phyloP scores from a whole-genome alignment of 1,284 basidiomycete species.

The Cryptococcus sp. region DNA sequence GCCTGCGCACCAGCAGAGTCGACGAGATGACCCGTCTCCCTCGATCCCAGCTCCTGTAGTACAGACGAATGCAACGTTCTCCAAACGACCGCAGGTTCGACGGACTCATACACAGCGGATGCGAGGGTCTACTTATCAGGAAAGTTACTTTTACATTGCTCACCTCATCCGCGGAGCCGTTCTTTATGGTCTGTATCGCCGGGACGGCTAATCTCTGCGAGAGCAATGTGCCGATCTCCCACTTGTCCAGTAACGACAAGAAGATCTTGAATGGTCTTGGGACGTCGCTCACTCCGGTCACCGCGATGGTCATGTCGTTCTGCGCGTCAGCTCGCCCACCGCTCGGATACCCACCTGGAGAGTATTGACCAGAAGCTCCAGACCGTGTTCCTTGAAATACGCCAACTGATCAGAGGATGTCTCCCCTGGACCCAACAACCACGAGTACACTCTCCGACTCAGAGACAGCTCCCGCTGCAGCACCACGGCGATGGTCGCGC shows the following conservation, averaged over 20 bases:
- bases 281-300: slow-evolving; percentile 56
- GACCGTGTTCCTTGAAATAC: slow-evolving; percentile 68
- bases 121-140: slow-evolving; percentile 76
- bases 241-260: slow-evolving; percentile 91
- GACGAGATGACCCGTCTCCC: slow-evolving; percentile 7
- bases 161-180: slow-evolving; percentile 3
- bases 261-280: slow-evolving; percentile 89
- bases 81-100: slow-evolving; percentile 88
- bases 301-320: no score
- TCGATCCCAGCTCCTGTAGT: slow-evolving; percentile 53
- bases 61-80: slow-evolving; percentile 63
- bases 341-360: slow-evolving; percentile 59
- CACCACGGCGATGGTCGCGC: slow-evolving; percentile 76
- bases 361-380: slow-evolving; percentile 68
- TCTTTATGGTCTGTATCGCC: slow-evolving; percentile 49
- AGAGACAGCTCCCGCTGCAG: slow-evolving; percentile 89
- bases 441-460: slow-evolving; percentile 88
- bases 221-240: slow-evolving; percentile 85
- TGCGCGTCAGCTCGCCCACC: background rate
- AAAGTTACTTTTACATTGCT: no score
- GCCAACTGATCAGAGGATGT: slow-evolving; percentile 68
- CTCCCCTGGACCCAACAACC: slow-evolving; percentile 85
- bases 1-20: slow-evolving; percentile 13
- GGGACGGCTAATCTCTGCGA: slow-evolving; percentile 79
- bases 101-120: slow-evolving; percentile 84